Evolutionary conservation across 2,329 filamentous ascomycete genomes (phyloP).

Genomic region (Pseudofabraea citricarpa): DNA sequence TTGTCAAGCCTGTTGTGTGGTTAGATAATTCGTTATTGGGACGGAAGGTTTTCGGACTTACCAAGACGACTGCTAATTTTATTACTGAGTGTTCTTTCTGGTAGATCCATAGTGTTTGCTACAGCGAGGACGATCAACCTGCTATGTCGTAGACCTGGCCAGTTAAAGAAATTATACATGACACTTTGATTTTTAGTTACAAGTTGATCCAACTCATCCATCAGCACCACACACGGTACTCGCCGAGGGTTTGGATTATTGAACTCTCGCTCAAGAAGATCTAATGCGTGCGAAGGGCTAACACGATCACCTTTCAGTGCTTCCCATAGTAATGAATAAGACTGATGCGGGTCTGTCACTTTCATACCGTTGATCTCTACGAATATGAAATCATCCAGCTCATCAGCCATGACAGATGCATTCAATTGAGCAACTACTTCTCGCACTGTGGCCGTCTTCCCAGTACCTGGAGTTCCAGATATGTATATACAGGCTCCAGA

Average conservation of each 20-base stretch:
- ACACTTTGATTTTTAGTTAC: constrained; percentile 99
- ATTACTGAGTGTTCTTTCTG: constrained; percentile 92
- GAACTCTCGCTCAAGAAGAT: constrained; percentile 89
- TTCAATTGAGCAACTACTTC: constrained; percentile 90
- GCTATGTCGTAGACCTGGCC: constrained; percentile 88
- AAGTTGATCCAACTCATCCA: constrained; percentile 97
- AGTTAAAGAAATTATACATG: constrained; percentile 99
- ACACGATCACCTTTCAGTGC: constrained; percentile 90
- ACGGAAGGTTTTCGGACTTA: constrained; percentile 13
- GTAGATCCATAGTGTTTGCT: constrained; percentile 98
- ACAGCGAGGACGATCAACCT: constrained; percentile 94
- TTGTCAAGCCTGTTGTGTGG: constrained; percentile 75
- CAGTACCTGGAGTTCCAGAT: constrained; percentile 95
- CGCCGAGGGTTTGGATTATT: constrained; percentile 84
- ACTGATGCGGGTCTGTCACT: constrained; percentile 95
- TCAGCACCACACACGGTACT: constrained; percentile 92
- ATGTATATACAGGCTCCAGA: constrained; percentile 98
- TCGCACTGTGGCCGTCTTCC: constrained; percentile 94
- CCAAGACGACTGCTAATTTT: constrained; percentile 90
- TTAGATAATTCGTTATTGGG: too few species aligned
- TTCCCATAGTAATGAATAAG: constrained; percentile 93
- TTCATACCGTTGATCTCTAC: constrained; percentile 99
- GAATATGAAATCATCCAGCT: constrained; percentile 97
- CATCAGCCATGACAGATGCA: constrained; percentile 79
- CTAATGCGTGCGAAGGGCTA: constrained; percentile 84